Evolutionary conservation across 2,329 filamentous ascomycete species (phyloP).

Genomic region (Ascochyta koolunga): DNA sequence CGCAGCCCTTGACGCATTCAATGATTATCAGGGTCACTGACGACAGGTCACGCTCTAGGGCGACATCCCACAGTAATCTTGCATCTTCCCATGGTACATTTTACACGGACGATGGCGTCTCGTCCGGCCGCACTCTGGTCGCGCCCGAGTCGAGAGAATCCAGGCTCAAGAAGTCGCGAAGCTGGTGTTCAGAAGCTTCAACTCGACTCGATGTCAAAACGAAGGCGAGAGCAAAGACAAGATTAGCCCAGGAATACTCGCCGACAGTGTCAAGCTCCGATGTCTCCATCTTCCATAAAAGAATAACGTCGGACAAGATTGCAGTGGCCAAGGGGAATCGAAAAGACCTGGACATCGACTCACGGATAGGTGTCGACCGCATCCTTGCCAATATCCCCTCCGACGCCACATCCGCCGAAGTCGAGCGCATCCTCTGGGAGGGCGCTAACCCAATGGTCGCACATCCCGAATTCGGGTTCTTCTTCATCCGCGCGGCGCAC

Average conservation of each 20-base stretch:
- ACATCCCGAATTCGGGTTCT: slow-evolving; percentile 38
- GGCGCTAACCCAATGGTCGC: slow-evolving; percentile 40
- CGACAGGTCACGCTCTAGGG: slow-evolving; percentile 17
- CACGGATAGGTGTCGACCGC: slow-evolving; percentile 36
- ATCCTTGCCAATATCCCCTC: slow-evolving; percentile 35
- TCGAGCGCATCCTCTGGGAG: slow-evolving; percentile 40
- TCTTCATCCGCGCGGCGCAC: slow-evolving; percentile 39
- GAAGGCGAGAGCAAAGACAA: slow-evolving; percentile 21
- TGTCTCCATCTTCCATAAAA: slow-evolving; percentile 34
- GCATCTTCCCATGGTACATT: slow-evolving; percentile 36
- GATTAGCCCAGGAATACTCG: slow-evolving; percentile 20
- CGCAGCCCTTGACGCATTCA: slow-evolving; percentile 24
- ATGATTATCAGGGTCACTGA: slow-evolving; percentile 21
- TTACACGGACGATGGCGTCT: slow-evolving; percentile 36
- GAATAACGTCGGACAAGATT: slow-evolving; percentile 37
- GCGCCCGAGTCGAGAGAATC: slow-evolving; percentile 21
- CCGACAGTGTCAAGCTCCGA: slow-evolving; percentile 34
- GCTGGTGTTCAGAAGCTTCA: slow-evolving; percentile 32
- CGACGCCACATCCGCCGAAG: slow-evolving; percentile 28
- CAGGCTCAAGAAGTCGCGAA: slow-evolving; percentile 27
- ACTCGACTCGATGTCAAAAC: slow-evolving; percentile 9
- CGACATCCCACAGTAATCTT: slow-evolving; percentile 16
- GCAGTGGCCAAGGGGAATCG: slow-evolving; percentile 37
- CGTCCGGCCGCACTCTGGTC: slow-evolving; percentile 27
- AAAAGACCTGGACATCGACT: slow-evolving; percentile 30